Percentiles rank a stretch among this genome's conserved stretches.
These are phyloP conservation scores for Astrothelium macrocarpum DNA, from an alignment of 495 filamentous ascomycete species.

Conservation along the genomic window DNA sequence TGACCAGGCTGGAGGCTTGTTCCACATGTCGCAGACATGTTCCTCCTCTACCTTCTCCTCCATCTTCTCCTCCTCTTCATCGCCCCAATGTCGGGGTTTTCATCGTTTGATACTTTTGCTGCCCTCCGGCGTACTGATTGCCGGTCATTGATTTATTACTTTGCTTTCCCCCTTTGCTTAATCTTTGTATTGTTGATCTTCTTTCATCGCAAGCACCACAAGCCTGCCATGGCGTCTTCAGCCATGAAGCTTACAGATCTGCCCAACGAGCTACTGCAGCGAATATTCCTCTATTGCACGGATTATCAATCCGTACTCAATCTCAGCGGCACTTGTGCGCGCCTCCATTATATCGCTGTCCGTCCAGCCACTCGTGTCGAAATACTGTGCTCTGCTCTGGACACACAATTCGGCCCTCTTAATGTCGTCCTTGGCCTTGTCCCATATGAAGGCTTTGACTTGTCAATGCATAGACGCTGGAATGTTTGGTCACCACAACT, in stretches of 20 bases:
- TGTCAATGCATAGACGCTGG: no score
- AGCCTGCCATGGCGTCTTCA: background rate
- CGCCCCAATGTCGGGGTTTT: constrained; percentile 70
- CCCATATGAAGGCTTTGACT: constrained; percentile 48
- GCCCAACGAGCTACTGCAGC: constrained; percentile 53
- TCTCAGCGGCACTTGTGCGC: constrained; percentile 45
- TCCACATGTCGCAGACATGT: background rate
- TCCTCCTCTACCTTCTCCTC: constrained; percentile 34
- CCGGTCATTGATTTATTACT: constrained; percentile 8
- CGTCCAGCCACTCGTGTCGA: constrained; percentile 42
- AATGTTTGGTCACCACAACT: constrained; percentile 43
- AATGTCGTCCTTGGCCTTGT: constrained; percentile 51
- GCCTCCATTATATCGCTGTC: constrained; percentile 43
- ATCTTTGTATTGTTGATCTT: background rate
- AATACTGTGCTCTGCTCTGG: constrained; percentile 43
- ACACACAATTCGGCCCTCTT: constrained; percentile 52
- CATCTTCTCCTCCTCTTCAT: constrained; percentile 30
- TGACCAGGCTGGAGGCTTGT: background rate
- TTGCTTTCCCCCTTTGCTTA: constrained; percentile 5
- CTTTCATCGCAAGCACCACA: constrained; percentile 9
- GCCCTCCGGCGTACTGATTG: constrained; percentile 22
- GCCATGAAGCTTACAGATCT: constrained; percentile 43
- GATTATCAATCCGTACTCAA: constrained; percentile 44
- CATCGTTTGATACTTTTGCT: constrained; percentile 38
- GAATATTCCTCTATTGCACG: constrained; percentile 48